Evolutionary conservation across 2,329 filamentous ascomycete genomes (phyloP).

Genomic region (Aspergillus texensis): DNA sequence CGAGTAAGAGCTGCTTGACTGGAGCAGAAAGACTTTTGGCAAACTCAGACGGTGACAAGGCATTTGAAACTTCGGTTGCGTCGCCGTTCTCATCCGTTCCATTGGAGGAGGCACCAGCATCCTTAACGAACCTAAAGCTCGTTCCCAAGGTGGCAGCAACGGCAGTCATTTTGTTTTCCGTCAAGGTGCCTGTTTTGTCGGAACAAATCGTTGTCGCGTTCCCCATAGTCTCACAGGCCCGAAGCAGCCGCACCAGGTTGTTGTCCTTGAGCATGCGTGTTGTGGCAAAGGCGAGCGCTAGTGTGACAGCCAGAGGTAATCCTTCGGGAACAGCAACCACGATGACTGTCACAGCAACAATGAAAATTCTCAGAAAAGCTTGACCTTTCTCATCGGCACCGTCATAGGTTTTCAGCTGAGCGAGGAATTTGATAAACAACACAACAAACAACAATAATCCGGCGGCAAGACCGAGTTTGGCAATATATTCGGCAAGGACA

Average conservation of each 20-base stretch:
- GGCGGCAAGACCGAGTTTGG: slow-evolving; percentile 71
- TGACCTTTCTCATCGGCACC: slow-evolving; percentile 57
- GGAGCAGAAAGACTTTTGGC: slow-evolving; percentile 54
- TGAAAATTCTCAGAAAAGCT: slow-evolving; percentile 61
- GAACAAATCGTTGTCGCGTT: slow-evolving; percentile 67
- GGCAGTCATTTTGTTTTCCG: slow-evolving; percentile 65
- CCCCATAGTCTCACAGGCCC: slow-evolving; percentile 66
- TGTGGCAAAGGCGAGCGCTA: slow-evolving; percentile 65
- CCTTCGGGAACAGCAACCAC: slow-evolving; percentile 65
- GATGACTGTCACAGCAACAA: slow-evolving; percentile 61
- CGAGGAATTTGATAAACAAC: slow-evolving; percentile 76
- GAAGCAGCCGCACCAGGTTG: slow-evolving; percentile 61
- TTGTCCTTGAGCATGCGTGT: slow-evolving; percentile 66
- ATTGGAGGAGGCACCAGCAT: slow-evolving; percentile 37
- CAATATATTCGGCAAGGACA: slow-evolving; percentile 75
- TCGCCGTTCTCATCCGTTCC: slow-evolving; percentile 25
- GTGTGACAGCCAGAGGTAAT: slow-evolving; percentile 62
- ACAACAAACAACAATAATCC: slow-evolving; percentile 77
- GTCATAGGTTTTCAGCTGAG: slow-evolving; percentile 57
- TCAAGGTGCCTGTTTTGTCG: slow-evolving; percentile 68
- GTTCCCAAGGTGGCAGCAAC: slow-evolving; percentile 60
- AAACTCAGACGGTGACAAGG: slow-evolving; percentile 58
- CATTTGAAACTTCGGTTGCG: slow-evolving; percentile 34
- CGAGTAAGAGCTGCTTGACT: slow-evolving; percentile 59
- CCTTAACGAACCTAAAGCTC: slow-evolving; percentile 42